Base-by-base conservation (phyloP, 345 rosid species). In the Rhizophora mangle region DNA sequence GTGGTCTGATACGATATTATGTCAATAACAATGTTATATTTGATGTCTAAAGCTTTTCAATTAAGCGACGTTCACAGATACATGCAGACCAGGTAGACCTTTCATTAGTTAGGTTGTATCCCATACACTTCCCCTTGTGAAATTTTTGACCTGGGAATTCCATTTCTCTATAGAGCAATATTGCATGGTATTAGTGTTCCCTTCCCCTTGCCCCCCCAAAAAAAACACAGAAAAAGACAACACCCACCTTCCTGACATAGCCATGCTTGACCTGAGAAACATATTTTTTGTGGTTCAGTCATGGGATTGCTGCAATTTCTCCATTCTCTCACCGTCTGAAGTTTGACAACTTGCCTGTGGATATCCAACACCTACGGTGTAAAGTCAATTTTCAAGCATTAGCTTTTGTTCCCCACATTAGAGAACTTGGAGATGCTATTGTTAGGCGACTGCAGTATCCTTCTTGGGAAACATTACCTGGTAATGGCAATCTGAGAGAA, bases 271-370 rank as follows among this genome's bases (percentile, higher is more conserved):
- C 62, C 29, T 63, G 36, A 47, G 22, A 27, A 43, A 37, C 56
- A 21, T 55, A 18, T n/a, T 64, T 27, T 63, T 18, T 36, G 22
- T 67, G 54, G 8, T 60, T 79, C 85, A 95, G 98, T 69, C 86
- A 87, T 66, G 96, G 98, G 22, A 83, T 95, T 30, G 96, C 91
- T 63, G 99, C 99, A 51, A 83, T 95, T 76, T 86, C 99, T 5
- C 98, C 98, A 8, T 92, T 95, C 85, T 95, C 98, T 65, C 99
- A 95, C 76, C 97, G 94, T 51, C 74, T 95, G 78, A 86, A 88
- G 10, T 95, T 95, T 78, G 97, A 95, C 69, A 83, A 85, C 75
- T 72, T 95, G 82, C 96, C 97, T 9, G 70, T 63, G 57, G 75
- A 84, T 65, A 85, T 92, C 77, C 99, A 90, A 68, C 92, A 81